phyloP scores from a whole-genome alignment of 768 basidiomycete species.

The Mrakia blollopis region DNA sequence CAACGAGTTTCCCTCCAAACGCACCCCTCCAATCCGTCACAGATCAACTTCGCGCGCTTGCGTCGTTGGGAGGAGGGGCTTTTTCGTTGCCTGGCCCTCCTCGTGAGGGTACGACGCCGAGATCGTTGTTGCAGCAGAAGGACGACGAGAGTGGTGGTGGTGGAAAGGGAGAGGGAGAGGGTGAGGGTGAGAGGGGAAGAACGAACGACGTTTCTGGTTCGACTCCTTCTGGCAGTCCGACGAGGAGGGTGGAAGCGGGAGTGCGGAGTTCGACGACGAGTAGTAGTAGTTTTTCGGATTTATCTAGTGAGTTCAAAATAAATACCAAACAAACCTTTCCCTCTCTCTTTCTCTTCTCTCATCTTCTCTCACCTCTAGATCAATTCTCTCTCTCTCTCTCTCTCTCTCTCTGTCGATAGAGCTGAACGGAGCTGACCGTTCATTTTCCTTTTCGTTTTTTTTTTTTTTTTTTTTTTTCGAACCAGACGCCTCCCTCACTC shows the following conservation, averaged over 20 bases:
- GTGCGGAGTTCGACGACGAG: background rate
- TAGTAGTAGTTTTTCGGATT: constrained; percentile 6
- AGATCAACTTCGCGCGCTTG: constrained; percentile 4
- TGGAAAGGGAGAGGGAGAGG: background rate
- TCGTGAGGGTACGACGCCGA: no score
- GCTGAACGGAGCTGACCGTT: no score
- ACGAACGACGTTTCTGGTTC: background rate
- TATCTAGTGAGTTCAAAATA: background rate
- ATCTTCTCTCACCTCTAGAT: no score
- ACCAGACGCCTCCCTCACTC: constrained; percentile 4
- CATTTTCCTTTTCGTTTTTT: background rate
- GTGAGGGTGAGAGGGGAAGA: background rate
- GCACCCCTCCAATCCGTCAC: background rate
- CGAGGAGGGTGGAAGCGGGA: background rate
- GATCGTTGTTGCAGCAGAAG: background rate
- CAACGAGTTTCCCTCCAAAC: background rate
- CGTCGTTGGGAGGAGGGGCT: constrained; percentile 7
- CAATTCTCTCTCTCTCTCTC: background rate
- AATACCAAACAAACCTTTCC: no score
- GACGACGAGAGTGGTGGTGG: background rate
- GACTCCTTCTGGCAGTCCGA: background rate
- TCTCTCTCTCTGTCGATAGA: no score
- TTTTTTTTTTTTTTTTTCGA: background rate
- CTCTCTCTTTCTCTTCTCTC: background rate
- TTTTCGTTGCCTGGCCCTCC: constrained; percentile 5